Percentiles rank a stretch among this genome's conserved stretches.
Evolutionary conservation across 2,329 filamentous ascomycete genomes (phyloP).

Genomic region (Pseudogymnoascus sp.): DNA sequence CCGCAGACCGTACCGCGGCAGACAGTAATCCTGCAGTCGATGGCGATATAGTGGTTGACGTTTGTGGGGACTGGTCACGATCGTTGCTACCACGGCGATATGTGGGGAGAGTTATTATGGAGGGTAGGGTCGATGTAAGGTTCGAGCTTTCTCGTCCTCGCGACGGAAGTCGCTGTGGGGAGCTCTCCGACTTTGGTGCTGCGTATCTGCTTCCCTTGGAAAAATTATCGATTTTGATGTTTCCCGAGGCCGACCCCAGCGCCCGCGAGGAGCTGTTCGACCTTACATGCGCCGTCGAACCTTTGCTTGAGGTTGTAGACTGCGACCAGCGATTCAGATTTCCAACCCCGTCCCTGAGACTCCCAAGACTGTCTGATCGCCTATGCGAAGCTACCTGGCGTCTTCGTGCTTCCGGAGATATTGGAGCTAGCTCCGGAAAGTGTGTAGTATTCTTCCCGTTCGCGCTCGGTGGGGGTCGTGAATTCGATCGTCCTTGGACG

Average conservation of each 20-base stretch:
- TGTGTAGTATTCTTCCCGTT: slow-evolving; percentile 1
- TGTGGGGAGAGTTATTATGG: slow-evolving; percentile 27
- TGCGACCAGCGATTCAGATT: slow-evolving; percentile 47
- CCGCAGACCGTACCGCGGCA: slow-evolving; percentile 24
- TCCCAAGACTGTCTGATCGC: slow-evolving; percentile 32
- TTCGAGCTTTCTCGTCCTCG: slow-evolving; percentile 17
- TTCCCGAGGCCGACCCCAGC: slow-evolving; percentile 24
- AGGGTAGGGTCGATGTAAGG: slow-evolving; percentile 14
- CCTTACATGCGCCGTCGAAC: slow-evolving; percentile 29
- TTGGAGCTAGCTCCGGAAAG: slow-evolving; percentile 13
- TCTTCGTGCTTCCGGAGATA: slow-evolving; percentile 18
- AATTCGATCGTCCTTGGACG: slow-evolving; percentile 1
- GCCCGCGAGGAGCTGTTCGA: slow-evolving; percentile 16
- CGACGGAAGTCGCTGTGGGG: slow-evolving; percentile 17
- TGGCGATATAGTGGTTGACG: slow-evolving; percentile 25
- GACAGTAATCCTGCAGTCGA: slow-evolving; percentile 29
- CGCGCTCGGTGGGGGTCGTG: not conserved
- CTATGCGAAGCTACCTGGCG: slow-evolving; percentile 24
- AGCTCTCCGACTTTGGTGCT: slow-evolving; percentile 19
- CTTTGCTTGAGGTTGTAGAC: slow-evolving; percentile 44
- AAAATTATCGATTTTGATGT: slow-evolving; percentile 14
- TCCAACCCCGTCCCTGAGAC: slow-evolving; percentile 38
- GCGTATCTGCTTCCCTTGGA: slow-evolving; percentile 19
- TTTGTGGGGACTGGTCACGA: slow-evolving; percentile 23
- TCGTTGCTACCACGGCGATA: slow-evolving; percentile 19